A percentile compares a stretch with the other conserved stretches of the same genome.
Conservation (phyloP, 148 eudicot species). For the Rheum nobile region DNA sequence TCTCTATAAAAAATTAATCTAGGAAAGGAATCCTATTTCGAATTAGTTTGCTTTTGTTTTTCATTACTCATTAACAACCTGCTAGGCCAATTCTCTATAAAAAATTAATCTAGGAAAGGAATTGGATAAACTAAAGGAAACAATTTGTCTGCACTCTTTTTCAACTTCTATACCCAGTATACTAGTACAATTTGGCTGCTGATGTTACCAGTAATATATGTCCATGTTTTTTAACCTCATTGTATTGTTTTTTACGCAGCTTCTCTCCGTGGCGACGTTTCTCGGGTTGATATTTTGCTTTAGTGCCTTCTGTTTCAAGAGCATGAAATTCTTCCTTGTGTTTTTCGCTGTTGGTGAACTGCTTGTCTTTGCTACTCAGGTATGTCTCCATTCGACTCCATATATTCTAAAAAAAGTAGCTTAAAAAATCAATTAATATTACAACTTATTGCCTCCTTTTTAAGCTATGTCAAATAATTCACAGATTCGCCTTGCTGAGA, state of each 20-base stretch:
- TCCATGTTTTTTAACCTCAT: neutral
- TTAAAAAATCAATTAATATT: neutral
- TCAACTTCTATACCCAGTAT: neutral
- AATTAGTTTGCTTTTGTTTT: too few relatives aligned
- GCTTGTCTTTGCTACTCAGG: conserved; percentile 93
- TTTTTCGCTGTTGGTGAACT: conserved; percentile 76
- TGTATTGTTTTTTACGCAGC: conserved; percentile 29
- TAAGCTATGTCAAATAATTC: too few relatives aligned
- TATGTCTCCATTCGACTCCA: conserved; percentile 10
- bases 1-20: too few relatives aligned
- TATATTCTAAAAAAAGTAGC: neutral
- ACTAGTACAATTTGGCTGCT: neutral
- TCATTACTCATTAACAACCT: too few relatives aligned
- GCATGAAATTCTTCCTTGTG: conserved; percentile 40
- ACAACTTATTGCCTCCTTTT: neutral
- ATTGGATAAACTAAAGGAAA: neutral
- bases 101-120: neutral
- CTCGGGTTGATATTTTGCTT: conserved; percentile 80
- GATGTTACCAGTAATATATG: neutral
- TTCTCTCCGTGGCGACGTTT: conserved; percentile 65
- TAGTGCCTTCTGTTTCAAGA: conserved; percentile 68
- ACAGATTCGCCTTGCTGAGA: neutral
- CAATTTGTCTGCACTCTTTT: neutral
- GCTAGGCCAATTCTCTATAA: too few relatives aligned
- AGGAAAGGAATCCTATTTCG: too few relatives aligned